Percentiles rank a stretch among this genome's conserved stretches.
Evolutionary conservation across 2,329 filamentous ascomycete species (phyloP).

Genomic region (Penicillium hordei): DNA sequence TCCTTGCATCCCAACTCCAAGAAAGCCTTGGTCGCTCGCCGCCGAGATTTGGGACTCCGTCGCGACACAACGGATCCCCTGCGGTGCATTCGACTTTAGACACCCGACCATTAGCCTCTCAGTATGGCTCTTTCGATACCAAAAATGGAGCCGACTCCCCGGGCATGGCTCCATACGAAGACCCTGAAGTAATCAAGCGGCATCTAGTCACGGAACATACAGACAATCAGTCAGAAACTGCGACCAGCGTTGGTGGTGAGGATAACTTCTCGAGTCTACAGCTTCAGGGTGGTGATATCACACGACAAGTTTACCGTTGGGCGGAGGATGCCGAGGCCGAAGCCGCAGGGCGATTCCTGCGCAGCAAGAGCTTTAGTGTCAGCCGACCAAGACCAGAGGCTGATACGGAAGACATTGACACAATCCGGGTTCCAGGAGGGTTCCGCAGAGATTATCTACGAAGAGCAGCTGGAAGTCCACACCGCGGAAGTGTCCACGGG

Average conservation of each 20-base stretch:
- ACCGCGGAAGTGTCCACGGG: conserved; percentile 42
- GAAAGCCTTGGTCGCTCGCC: conserved; percentile 62
- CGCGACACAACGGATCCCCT: conserved; percentile 59
- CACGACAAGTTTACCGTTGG: conserved; percentile 94
- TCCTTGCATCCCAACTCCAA: conserved; percentile 82
- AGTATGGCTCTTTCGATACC: conserved; percentile 83
- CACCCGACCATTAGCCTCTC: conserved; percentile 60
- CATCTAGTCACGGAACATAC: conserved; percentile 65
- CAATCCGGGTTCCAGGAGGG: conserved; percentile 89
- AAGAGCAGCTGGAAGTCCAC: conserved; percentile 67
- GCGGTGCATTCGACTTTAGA: conserved; percentile 49
- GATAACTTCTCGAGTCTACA: conserved; percentile 92
- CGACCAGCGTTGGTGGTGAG: conserved; percentile 50
- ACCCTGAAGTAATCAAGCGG: conserved; percentile 85
- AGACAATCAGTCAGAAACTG: conserved; percentile 34
- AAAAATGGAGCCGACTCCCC: conserved; percentile 37
- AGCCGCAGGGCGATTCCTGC: conserved; percentile 57
- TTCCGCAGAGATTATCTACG: conserved; percentile 89
- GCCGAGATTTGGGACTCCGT: conserved; percentile 46
- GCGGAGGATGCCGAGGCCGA: conserved; percentile 80
- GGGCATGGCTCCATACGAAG: conserved; percentile 66
- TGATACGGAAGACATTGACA: conserved; percentile 79
- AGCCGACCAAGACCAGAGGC: conserved; percentile 75
- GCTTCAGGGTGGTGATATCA: conserved; percentile 92
- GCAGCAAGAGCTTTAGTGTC: conserved; percentile 85